Evolutionary conservation across 768 basidiomycete species (phyloP), one percentile per base, ranked within the genome.

Genomic region (Hydnomerulius pinastri): DNA sequence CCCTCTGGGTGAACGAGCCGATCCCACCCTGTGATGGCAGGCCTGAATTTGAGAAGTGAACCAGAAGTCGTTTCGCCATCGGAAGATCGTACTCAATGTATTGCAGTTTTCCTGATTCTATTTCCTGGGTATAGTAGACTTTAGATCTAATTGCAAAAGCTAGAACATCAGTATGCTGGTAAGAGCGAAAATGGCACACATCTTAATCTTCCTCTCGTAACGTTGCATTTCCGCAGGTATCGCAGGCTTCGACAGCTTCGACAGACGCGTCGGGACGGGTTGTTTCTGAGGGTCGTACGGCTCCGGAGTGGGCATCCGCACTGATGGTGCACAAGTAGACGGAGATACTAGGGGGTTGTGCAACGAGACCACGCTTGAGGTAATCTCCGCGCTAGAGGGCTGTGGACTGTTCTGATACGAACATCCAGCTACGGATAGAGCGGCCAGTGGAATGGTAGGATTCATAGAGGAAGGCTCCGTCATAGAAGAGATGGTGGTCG

Each of bases 1-100:
- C 82, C 82, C 62, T 84, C 81, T 0, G 81, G 80, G 60, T 83
- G 82, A 4, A 67, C 61, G 24, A 66, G 65, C 3, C 70, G 53
- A 5, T 46, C 60, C 82, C 82, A 84, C 2, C 66, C 72, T 50
- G 68, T 1, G 15, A 17, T n/a, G 15, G 15, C 4, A 10, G 33
- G 15, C 7, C 33, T 35, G 33, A 35, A 6, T 8, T 35, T 35
- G 33, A 32, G 33, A 35, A 17, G 33, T 17, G 33, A 35, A 6
- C 33, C 33, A 35, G 33, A 35, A 32, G 10, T 7, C 33, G 17
- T 5, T n/a, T 6, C 17, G 33, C 6, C 15, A 1, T n/a, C 17
- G 17, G 15, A 35, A 35, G 33, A 17, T 35, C 33, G 8, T 35
- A 35, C 33, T 35, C 33, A n/a, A 17, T 17, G 17, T 35, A 35